A percentile compares a stretch with the other conserved stretches of the same genome.
Conservation (phyloP, 768 basidiomycete genomes). For the Auriscalpium vulgare region DNA sequence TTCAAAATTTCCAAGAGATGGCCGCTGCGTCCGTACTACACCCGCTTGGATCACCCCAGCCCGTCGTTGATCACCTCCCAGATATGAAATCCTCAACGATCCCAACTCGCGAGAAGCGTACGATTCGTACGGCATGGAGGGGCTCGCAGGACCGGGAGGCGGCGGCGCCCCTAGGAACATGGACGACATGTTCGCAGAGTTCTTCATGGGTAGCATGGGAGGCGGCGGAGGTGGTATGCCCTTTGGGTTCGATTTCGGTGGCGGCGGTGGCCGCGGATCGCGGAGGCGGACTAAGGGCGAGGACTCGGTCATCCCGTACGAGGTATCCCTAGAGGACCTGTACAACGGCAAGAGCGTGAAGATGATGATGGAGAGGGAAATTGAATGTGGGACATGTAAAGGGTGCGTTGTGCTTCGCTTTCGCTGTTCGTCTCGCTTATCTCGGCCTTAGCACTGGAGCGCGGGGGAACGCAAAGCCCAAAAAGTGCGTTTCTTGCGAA, state of each 20-base stretch:
- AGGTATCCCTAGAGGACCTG: constrained; percentile 86
- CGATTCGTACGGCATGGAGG: constrained; percentile 67
- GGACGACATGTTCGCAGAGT: constrained; percentile 70
- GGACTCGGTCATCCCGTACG: constrained; percentile 70
- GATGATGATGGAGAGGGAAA: constrained; percentile 83
- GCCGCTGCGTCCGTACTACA: constrained; percentile 63
- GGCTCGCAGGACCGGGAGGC: constrained; percentile 43
- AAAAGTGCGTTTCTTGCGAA: constrained; percentile 70
- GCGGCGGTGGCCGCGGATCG: constrained; percentile 18
- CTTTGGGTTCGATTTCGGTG: constrained; percentile 56
- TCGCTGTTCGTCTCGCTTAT: constrained; percentile 10
- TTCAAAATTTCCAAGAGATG: constrained; percentile 82
- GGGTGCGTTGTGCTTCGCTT: constrained; percentile 42
- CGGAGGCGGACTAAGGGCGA: constrained; percentile 50
- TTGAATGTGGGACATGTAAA: constrained; percentile 70
- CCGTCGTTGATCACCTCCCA: constrained; percentile 20
- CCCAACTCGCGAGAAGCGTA: constrained; percentile 61
- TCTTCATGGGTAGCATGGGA: constrained; percentile 39
- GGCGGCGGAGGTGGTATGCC: constrained; percentile 41
- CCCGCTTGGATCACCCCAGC: neutral
- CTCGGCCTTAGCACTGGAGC: constrained; percentile 59
- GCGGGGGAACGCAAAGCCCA: constrained; percentile 76
- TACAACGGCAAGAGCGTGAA: constrained; percentile 87
- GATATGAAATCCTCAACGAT: constrained; percentile 80
- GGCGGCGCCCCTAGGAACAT: constrained; percentile 35